These are phyloP conservation scores for Coccinonectria pachysandricola DNA, from an alignment of 2,329 filamentous ascomycete species.

Conservation along the genomic window DNA sequence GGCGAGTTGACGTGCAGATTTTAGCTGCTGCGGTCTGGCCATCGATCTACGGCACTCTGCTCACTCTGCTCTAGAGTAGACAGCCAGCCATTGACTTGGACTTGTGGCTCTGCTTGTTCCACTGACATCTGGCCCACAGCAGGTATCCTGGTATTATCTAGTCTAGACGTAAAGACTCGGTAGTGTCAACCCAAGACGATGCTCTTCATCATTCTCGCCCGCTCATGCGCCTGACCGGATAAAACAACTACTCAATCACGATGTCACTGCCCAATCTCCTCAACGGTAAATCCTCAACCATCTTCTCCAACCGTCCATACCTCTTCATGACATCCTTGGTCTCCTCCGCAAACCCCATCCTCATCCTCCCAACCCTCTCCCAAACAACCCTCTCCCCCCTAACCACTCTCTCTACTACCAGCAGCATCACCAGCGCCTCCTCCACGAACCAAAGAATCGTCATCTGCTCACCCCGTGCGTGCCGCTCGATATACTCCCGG, in stretches of 20 bases:
- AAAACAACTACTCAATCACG: constrained; percentile 20
- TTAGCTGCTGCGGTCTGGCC: too few relatives aligned
- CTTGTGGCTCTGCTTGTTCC: too few relatives aligned
- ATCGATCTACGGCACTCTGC: too few relatives aligned
- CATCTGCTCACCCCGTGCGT: constrained; percentile 26
- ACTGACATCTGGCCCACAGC: too few relatives aligned
- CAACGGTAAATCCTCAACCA: constrained; percentile 23
- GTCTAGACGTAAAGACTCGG: too few relatives aligned
- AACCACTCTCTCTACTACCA: constrained; percentile 21
- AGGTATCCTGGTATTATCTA: too few relatives aligned
- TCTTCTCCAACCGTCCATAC: constrained; percentile 21
- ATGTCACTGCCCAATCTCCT: constrained; percentile 23
- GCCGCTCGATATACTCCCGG: constrained; percentile 23
- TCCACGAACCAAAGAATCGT: constrained; percentile 27
- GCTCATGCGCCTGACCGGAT: too few relatives aligned
- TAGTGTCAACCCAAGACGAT: too few relatives aligned
- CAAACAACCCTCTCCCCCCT: constrained; percentile 13
- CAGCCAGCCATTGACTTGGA: too few relatives aligned
- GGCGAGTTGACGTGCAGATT: too few relatives aligned
- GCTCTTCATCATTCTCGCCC: too few relatives aligned
- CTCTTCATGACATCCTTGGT: constrained; percentile 21
- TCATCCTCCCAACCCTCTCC: constrained; percentile 26
- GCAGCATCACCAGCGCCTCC: constrained; percentile 23
- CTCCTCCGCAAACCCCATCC: constrained; percentile 25
- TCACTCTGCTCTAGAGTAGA: too few relatives aligned